Percentiles rank a stretch among this genome's conserved stretches.
These are phyloP conservation scores for Teratosphaeria nubilosa DNA, from an alignment of 2,329 filamentous ascomycete genomes.

Conservation along the genomic window DNA sequence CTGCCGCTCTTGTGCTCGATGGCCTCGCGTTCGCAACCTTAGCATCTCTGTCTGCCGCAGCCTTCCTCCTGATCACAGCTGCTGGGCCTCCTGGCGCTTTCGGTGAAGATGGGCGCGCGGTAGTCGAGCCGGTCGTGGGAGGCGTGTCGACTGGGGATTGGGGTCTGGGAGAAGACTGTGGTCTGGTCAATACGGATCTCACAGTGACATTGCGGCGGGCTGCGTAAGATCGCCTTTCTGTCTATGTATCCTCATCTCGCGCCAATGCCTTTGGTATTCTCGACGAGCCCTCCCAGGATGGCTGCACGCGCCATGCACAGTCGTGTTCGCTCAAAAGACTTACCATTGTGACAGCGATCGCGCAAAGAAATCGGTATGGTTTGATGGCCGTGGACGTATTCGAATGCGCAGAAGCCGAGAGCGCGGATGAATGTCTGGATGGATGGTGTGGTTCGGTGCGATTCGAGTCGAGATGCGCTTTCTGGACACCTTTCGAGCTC, in stretches of 20 bases:
- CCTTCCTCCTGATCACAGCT: constrained; percentile 88
- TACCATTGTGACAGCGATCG: background rate
- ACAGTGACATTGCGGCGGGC: background rate
- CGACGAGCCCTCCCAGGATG: background rate
- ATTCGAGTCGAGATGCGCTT: background rate
- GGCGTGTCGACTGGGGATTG: constrained; percentile 36
- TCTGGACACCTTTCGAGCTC: background rate
- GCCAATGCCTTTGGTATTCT: background rate
- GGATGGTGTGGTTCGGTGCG: background rate
- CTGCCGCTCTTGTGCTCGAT: constrained; percentile 82
- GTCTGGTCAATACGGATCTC: background rate
- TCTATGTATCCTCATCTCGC: background rate
- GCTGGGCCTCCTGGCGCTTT: constrained; percentile 87
- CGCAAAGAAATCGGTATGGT: background rate
- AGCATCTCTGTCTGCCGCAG: constrained; percentile 94
- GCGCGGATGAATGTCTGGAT: background rate
- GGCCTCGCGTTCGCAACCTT: constrained; percentile 90
- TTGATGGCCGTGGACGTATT: background rate
- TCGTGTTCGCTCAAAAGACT: background rate
- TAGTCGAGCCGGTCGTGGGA: constrained; percentile 56
- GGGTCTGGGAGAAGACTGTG: constrained; percentile 26
- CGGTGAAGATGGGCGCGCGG: constrained; percentile 73
- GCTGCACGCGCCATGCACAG: background rate
- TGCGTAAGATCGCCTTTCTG: too few species aligned
- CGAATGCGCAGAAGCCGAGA: background rate